Base-by-base conservation (phyloP, 768 basidiomycete genomes). In the Tulasnella sp. region DNA sequence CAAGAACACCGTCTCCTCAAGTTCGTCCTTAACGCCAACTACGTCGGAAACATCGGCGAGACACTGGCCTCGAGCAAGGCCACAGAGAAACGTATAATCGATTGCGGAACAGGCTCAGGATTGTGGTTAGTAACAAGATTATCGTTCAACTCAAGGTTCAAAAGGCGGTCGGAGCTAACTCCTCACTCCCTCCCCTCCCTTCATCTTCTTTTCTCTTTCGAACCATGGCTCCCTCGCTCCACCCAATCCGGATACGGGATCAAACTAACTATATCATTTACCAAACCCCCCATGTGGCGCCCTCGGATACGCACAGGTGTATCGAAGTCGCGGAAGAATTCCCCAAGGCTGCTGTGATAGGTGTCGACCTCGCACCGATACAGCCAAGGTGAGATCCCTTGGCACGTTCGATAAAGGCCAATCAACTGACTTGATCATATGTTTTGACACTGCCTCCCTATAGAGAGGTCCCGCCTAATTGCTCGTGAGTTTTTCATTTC, bases 351-450 rank as follows among this genome's bases (percentile, higher is more conserved):
- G 71, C 72, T 65, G 86, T 89, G 68, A 74, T 77, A 64, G 88
- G 84, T 43, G 70, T 87, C 53, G 88, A 91, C 71, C 84, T 88
- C 64, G 88, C 84, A 23, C 84, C 84, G 63, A 79, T 86, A 42
- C 85, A 86, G 67, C 83, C 84, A 51, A 77, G 80, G 88, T 88
- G 69, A 65, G 78, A 66, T 51, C 34, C 60, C n/a, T 15, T 26
- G 21, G 23, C 26, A 29, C 51, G 27, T 9, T 43, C 43, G 56
- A 30, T 59, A 59, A 54, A 52, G 8, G 9, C 4, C 51, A 34
- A 5, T 52, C 51, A 19, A 52, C 15, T 49, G n/a, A 49, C 45
- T 59, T 15, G 30, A 15, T 38, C 34, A 21, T 1, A 47, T 38
- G 48, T 41, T 47, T 32, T 47, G 26, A 19, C 44, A 64, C 38